phyloP scores from a whole-genome alignment of 2,329 filamentous ascomycete species.

The Beauveria rudraprayagi region DNA sequence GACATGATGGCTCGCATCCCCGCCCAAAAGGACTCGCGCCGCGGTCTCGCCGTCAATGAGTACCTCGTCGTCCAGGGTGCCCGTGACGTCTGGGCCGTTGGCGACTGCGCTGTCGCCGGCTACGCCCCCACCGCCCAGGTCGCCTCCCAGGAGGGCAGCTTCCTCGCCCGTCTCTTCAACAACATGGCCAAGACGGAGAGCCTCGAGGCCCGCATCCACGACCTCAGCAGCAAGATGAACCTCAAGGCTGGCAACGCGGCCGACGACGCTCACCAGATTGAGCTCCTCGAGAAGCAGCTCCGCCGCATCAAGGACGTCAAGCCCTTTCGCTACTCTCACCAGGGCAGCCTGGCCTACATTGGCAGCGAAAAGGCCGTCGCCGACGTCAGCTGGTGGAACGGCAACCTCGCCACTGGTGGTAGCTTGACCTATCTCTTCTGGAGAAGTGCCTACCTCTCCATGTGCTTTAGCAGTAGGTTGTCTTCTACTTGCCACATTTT shows the following conservation, averaged over 20 bases:
- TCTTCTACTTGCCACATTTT: slow-evolving; percentile 2
- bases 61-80: slow-evolving; percentile 97
- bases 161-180: slow-evolving; percentile 94
- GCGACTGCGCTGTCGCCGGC: slow-evolving; percentile 94
- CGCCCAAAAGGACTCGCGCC: slow-evolving; percentile 89
- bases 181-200: slow-evolving; percentile 93
- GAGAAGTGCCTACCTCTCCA: slow-evolving; percentile 95
- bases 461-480: slow-evolving; percentile 98
- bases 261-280: slow-evolving; percentile 65
- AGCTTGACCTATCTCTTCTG: slow-evolving; percentile 97
- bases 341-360: slow-evolving; percentile 95
- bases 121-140: slow-evolving; percentile 98
- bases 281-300: slow-evolving; percentile 76
- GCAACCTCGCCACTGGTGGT: slow-evolving; percentile 89
- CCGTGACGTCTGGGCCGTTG: slow-evolving; percentile 95
- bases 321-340: slow-evolving; percentile 97
- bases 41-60: slow-evolving; percentile 94
- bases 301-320: slow-evolving; percentile 88
- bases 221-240: slow-evolving; percentile 57
- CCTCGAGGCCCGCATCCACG: slow-evolving; percentile 67
- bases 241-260: slow-evolving; percentile 58
- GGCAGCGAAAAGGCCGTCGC: slow-evolving; percentile 96
- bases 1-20: slow-evolving; percentile 90
- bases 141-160: slow-evolving; percentile 87
- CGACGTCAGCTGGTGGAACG: slow-evolving; percentile 94